These are phyloP conservation scores for Aegilops bicornis DNA, from an alignment of 176 grass and related monocot species.

Conservation along the genomic window DNA sequence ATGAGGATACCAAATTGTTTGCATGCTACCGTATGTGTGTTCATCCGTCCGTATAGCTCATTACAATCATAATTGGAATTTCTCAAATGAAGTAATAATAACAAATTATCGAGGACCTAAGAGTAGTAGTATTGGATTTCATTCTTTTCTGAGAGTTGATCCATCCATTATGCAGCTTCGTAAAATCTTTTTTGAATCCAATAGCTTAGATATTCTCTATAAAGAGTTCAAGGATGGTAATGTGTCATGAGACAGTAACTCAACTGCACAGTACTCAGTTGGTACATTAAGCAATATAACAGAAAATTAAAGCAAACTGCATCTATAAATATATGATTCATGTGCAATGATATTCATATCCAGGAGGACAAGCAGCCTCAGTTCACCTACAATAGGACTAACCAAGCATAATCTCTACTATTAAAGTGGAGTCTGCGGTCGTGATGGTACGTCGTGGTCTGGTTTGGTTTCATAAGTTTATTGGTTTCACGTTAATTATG, in stretches of 20 bases:
- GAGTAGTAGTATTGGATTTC: neutral
- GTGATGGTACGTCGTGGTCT: too few relatives aligned
- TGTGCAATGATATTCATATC: conserved; percentile 3
- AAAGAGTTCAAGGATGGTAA: neutral
- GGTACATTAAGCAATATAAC: neutral
- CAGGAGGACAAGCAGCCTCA: neutral
- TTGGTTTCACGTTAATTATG: too few relatives aligned
- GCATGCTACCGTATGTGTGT: neutral
- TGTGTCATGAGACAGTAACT: neutral
- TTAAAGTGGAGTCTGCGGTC: too few relatives aligned
- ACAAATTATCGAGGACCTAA: neutral
- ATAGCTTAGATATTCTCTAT: neutral
- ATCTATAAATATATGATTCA: neutral
- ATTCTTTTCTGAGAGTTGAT: neutral
- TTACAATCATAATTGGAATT: neutral
- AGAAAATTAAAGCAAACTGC: neutral
- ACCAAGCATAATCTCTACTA: neutral
- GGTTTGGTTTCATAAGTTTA: too few relatives aligned
- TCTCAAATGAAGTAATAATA: conserved; percentile 1
- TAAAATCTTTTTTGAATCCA: neutral
- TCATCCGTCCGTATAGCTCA: neutral
- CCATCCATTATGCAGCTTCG: neutral
- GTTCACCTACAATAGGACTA: conserved; percentile 6
- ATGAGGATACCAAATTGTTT: neutral
- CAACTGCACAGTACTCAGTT: neutral